phyloP scores from a whole-genome alignment of 176 grass and related monocot genomes.

The Oryza nivara region DNA sequence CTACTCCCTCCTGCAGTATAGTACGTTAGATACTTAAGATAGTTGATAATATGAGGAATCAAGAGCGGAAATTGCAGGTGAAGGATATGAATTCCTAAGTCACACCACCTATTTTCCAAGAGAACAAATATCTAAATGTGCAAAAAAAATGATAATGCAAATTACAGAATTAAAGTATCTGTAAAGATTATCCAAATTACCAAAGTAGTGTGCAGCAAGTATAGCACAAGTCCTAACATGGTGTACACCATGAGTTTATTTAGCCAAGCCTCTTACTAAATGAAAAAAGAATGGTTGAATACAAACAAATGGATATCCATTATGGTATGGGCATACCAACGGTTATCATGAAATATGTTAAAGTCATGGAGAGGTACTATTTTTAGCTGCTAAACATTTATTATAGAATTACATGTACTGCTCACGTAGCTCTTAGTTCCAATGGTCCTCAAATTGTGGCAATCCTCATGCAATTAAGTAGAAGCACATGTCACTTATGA shows the following conservation, averaged over 20 bases:
- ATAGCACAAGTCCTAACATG: slow-evolving; percentile 23
- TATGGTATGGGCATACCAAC: neutral
- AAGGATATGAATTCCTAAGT: neutral
- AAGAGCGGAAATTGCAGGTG: neutral
- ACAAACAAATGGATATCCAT: neutral
- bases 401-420: neutral
- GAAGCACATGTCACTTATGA: neutral
- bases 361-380: neutral
- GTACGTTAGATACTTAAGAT: slow-evolving; percentile 16
- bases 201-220: neutral
- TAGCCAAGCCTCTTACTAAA: neutral
- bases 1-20: slow-evolving; percentile 66
- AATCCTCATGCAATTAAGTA: neutral
- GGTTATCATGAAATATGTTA: neutral
- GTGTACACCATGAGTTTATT: neutral
- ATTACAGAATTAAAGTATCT: neutral
- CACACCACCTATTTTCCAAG: neutral
- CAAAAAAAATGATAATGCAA: neutral
- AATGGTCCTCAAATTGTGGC: neutral
- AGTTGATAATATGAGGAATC: neutral
- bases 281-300: slow-evolving; percentile 24
- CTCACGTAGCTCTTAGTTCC: neutral
- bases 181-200: slow-evolving; percentile 3
- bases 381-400: neutral
- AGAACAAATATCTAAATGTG: neutral